A percentile compares a stretch with the other conserved stretches of the same genome.
phyloP scores from a whole-genome alignment of 768 basidiomycete genomes.

The Boletus rubroflammeus region DNA sequence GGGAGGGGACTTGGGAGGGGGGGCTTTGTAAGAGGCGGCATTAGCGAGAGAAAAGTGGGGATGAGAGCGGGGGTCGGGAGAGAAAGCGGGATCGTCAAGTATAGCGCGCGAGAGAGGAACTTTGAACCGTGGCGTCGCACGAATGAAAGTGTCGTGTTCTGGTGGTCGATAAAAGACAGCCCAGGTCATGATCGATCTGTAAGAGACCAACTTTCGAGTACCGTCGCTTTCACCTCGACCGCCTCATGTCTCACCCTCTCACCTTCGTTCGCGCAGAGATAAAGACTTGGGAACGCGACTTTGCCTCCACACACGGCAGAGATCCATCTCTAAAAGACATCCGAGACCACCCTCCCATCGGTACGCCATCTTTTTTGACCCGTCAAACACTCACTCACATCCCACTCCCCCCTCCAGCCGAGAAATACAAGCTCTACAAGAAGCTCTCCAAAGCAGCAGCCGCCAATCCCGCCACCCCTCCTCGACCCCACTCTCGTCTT shows the following conservation, averaged over 20 bases:
- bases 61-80: slow-evolving; percentile 49
- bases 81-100: slow-evolving; percentile 57
- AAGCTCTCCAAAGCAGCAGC: slow-evolving; percentile 57
- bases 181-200: neutral
- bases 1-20: slow-evolving; percentile 17
- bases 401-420: slow-evolving; percentile 43
- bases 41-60: slow-evolving; percentile 35
- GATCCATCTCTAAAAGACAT: slow-evolving; percentile 72
- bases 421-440: slow-evolving; percentile 82
- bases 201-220: neutral
- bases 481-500: slow-evolving; percentile 27
- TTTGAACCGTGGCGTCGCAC: neutral
- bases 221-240: neutral
- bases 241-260: slow-evolving; percentile 14
- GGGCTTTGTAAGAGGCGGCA: slow-evolving; percentile 15
- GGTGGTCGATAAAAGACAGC: neutral
- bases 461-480: slow-evolving; percentile 31
- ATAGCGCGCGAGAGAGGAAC: slow-evolving; percentile 16
- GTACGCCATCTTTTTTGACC: slow-evolving; percentile 39
- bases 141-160: neutral
- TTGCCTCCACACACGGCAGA: slow-evolving; percentile 51
- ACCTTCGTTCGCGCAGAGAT: slow-evolving; percentile 58
- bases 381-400: slow-evolving; percentile 8
- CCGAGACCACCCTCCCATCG: slow-evolving; percentile 54
- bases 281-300: slow-evolving; percentile 74